Evolutionary conservation across 169 alveolate species (phyloP).

Genomic region (Perkinsus chesapeaki): DNA sequence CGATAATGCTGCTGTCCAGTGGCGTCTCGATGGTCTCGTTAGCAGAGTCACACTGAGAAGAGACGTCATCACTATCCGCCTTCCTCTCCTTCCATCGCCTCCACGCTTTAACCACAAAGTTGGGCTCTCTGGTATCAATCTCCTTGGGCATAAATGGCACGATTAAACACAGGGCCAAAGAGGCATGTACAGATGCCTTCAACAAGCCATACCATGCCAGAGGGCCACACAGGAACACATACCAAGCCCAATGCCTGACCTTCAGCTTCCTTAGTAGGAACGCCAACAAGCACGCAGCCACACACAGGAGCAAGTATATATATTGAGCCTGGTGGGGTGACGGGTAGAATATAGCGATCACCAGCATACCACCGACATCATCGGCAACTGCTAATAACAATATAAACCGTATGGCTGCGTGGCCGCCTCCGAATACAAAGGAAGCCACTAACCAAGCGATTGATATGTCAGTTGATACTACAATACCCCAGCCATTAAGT

Average conservation of each 20-base stretch:
- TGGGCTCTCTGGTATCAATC: background rate
- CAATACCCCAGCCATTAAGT: background rate
- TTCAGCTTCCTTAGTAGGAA: background rate
- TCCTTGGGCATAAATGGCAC: background rate
- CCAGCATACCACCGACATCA: background rate
- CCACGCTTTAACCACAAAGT: background rate
- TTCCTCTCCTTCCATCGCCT: background rate
- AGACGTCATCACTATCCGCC: background rate
- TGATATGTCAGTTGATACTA: background rate
- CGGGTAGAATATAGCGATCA: background rate
- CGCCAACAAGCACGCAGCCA: background rate
- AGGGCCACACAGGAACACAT: background rate
- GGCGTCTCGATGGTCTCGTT: background rate
- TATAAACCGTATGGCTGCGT: background rate
- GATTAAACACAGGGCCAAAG: background rate
- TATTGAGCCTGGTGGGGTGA: background rate
- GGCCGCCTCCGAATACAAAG: background rate
- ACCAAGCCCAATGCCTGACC: background rate
- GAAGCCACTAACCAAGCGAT: background rate
- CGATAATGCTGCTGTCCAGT: background rate
- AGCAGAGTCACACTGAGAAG: background rate
- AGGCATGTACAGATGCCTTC: background rate
- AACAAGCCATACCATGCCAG: background rate
- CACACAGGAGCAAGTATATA: background rate
- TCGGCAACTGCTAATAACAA: background rate